Base-by-base conservation (phyloP, 768 basidiomycete genomes). In the Lentinus brumalis region DNA sequence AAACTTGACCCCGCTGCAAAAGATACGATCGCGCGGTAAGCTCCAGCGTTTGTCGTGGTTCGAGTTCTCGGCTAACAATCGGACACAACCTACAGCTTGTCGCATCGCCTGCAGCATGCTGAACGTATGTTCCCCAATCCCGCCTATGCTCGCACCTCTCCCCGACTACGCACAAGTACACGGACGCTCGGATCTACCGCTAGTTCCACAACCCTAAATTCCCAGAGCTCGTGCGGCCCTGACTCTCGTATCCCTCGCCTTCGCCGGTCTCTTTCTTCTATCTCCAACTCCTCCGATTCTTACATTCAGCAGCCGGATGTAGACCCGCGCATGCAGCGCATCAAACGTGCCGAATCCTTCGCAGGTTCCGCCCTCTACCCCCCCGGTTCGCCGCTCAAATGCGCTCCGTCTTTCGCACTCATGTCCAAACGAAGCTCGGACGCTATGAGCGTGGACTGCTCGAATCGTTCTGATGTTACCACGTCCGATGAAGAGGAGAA, bases 401-500 rank as follows among this genome's bases (percentile, higher is more conserved):
- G 86, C 41, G 85, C 82, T 0, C 87, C 87, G 10, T 84, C 82
- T 10, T 88, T 84, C 71, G 82, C 84, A 10, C 54, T 56, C 15
- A 60, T 66, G 32, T 71, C 72, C 29, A 68, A 65, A 58, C 67
- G 68, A 42, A 66, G 66, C 45, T 64, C 67, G 16, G 69, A 71
- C 29, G 64, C 70, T 47, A 71, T 72, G 71, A 71, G 70, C 50
- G 63, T 70, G 40, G 69, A 71, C 56, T 59, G 59, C 49, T 68
- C 65, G 26, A 67, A 68, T 15, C 66, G 63, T 52, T 67, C 69
- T 21, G 67, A 70, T 49, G 66, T 61, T 32, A 70, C 68, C 15
- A 89, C 89, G 12, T 88, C 87, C 18, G 90, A 92, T 67, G 90
- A 91, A 64, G 90, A 91, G 68, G 89, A 92, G 75, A 86, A 85